Percentiles rank a stretch among this genome's conserved stretches.
Conservation (phyloP, 768 basidiomycete species). For the Dioszegia aurantiaca region DNA sequence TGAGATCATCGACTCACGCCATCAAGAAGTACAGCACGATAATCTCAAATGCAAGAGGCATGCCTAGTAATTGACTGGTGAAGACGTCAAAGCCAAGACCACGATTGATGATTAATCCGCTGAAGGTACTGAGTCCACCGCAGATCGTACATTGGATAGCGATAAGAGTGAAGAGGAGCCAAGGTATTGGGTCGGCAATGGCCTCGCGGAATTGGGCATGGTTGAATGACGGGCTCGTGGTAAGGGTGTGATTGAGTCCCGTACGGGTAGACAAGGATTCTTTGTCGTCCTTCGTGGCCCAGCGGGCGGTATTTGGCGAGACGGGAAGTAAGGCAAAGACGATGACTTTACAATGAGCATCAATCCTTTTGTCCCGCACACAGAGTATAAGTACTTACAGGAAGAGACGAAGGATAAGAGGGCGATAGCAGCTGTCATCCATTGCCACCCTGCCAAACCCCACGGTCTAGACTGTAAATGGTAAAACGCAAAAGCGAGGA, state of each 20-base stretch:
- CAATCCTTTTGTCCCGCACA: conserved; percentile 20
- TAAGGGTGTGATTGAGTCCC: conserved; percentile 57
- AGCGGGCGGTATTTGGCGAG: conserved; percentile 21
- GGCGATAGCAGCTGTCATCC: conserved; percentile 16
- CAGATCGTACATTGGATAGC: conserved; percentile 52
- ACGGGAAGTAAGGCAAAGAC: conserved; percentile 17
- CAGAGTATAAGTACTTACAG: conserved; percentile 49
- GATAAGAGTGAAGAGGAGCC: conserved; percentile 56
- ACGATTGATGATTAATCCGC: conserved; percentile 14
- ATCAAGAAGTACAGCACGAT: conserved; percentile 14
- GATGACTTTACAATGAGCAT: conserved; percentile 39
- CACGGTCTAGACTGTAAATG: conserved; percentile 12
- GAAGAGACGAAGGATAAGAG: conserved; percentile 15
- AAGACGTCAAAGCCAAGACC: conserved; percentile 34
- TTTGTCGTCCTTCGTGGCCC: conserved; percentile 53
- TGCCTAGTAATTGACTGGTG: conserved; percentile 48
- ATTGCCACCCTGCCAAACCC: conserved; percentile 24
- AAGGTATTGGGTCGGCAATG: conserved; percentile 56
- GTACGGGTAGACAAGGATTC: conserved; percentile 59
- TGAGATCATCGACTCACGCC: conserved; percentile 11
- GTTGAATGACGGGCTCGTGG: conserved; percentile 59
- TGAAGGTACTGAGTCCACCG: conserved; percentile 18
- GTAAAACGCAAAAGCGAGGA: conserved; percentile 17
- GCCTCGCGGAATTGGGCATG: conserved; percentile 53
- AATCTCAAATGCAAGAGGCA: conserved; percentile 14